phyloP scores from a whole-genome alignment of 768 basidiomycete genomes.

The Paxillus ammoniavirescens region DNA sequence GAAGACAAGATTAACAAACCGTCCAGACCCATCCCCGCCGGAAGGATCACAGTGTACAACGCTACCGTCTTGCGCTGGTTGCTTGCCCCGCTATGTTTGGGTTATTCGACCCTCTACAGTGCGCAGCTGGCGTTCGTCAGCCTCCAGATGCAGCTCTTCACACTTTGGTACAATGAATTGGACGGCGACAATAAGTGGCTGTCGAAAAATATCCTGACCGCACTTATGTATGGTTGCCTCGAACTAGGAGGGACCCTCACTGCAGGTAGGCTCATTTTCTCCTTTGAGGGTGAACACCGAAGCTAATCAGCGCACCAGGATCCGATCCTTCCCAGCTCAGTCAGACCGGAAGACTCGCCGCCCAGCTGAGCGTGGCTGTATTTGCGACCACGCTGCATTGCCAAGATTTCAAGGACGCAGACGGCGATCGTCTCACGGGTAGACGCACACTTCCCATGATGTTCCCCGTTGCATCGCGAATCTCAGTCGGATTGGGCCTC shows the following conservation, averaged over 20 bases:
- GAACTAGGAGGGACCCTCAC: conserved; percentile 39
- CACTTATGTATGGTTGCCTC: conserved; percentile 35
- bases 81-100: conserved; percentile 33
- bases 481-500: conserved; percentile 33
- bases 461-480: conserved; percentile 36
- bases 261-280: conserved; percentile 28
- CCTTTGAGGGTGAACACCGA: too few species aligned
- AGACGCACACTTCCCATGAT: conserved; percentile 45
- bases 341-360: conserved; percentile 28
- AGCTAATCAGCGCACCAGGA: conserved; percentile 11
- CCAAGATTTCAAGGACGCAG: conserved; percentile 47
- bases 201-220: conserved; percentile 39
- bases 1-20: conserved; percentile 47
- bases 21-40: conserved; percentile 44
- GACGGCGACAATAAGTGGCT: conserved; percentile 38
- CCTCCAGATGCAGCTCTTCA: conserved; percentile 31
- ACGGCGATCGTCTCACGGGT: conserved; percentile 40
- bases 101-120: conserved; percentile 34
- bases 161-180: conserved; percentile 39
- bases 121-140: conserved; percentile 32
- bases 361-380: conserved; percentile 36
- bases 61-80: conserved; percentile 38
- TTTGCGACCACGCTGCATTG: conserved; percentile 47
- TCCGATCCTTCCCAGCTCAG: conserved; percentile 24
- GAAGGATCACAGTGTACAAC: conserved; percentile 35